Evolutionary conservation across 352 stramenopile species (phyloP), one percentile per base, ranked within the genome.

Genomic region (Pythium dissimile): DNA sequence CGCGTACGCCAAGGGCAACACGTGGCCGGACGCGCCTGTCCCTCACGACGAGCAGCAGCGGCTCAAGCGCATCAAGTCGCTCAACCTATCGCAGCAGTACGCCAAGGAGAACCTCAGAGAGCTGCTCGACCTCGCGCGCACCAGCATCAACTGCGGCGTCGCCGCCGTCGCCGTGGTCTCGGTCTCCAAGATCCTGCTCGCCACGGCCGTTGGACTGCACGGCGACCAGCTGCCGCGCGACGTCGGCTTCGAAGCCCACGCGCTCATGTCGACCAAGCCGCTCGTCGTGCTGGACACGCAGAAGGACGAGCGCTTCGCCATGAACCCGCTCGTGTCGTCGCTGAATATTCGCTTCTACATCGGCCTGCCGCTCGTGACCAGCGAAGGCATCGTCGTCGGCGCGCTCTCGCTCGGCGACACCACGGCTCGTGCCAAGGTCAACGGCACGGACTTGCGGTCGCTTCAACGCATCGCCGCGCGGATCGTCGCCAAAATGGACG

Each of bases 261-360:
- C 76, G 15, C 75, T 94, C 62, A 91, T 94, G 82, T 87, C 77
- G 9, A 53, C 31, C n/a, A 70, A 86, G 21, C 82, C 82, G 15
- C 75, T 89, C 0, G 72, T 92, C 45, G 62, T 94, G 28, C 69
- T 92, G n/a, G 82, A 92, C 62, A 78, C 70, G 20, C 72, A 80
- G 16, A 73, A 75, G n/a, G 84, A 94, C 66, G 73, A 87, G 46
- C 80, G 82, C 18, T 91, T 90, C 50, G 75, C 72, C 23, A 84
- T 80, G 58, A 94, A 92, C 63, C 84, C 83, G 39, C 54, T 94
- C 21, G 82, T 88, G 23, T 69, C 75, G 18, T 73, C 78, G 13
- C 71, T 89, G 51, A 69, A 85, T 27, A 83, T 94, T 46, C 81
- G 84, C 30, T 89, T 92, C 60, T 92, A 91, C 67, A 71, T 92